Conservation (phyloP, 768 basidiomycete species). For the Lactarius trivialis region DNA sequence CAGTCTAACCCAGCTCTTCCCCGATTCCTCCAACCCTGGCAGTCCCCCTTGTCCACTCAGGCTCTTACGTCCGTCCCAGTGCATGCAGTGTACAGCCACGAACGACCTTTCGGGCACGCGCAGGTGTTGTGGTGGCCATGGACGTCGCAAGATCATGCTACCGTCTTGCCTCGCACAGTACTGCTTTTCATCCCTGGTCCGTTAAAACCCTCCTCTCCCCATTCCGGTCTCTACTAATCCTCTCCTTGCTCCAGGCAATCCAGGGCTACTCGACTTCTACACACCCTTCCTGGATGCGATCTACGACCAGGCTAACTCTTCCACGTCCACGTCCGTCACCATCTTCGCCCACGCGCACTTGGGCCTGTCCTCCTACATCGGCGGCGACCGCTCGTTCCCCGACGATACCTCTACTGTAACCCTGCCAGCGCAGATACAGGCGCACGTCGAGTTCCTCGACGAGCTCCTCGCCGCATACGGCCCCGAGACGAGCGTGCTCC, state of each 20-base stretch:
- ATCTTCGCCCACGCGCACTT: slow-evolving; percentile 46
- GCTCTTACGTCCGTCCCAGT: slow-evolving; percentile 8
- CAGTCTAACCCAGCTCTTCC: slow-evolving; percentile 6
- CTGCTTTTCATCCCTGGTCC: slow-evolving; percentile 20
- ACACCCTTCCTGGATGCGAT: slow-evolving; percentile 53
- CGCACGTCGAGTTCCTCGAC: slow-evolving; percentile 39
- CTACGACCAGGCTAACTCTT: slow-evolving; percentile 28
- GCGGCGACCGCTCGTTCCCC: slow-evolving; percentile 40
- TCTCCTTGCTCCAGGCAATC: slow-evolving; percentile 36
- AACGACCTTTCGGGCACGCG: slow-evolving; percentile 34
- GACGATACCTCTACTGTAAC: slow-evolving; percentile 3
- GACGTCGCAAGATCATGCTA: slow-evolving; percentile 7
- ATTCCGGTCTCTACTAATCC: slow-evolving; percentile 5
- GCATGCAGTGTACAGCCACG: slow-evolving; percentile 34
- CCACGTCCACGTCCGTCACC: slow-evolving; percentile 57
- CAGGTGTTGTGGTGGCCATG: slow-evolving; percentile 52
- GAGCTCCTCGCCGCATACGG: slow-evolving; percentile 53
- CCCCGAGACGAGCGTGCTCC: slow-evolving; percentile 36
- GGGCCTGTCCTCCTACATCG: slow-evolving; percentile 31
- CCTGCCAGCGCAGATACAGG: slow-evolving; percentile 14
- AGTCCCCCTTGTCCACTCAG: not conserved
- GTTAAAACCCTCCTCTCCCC: not conserved
- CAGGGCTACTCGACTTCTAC: slow-evolving; percentile 64
- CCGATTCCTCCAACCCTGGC: slow-evolving; percentile 17
- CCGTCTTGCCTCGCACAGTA: slow-evolving; percentile 1